phyloP scores from a whole-genome alignment of 2,329 filamentous ascomycete genomes.

The Aplosporella prunicola region DNA sequence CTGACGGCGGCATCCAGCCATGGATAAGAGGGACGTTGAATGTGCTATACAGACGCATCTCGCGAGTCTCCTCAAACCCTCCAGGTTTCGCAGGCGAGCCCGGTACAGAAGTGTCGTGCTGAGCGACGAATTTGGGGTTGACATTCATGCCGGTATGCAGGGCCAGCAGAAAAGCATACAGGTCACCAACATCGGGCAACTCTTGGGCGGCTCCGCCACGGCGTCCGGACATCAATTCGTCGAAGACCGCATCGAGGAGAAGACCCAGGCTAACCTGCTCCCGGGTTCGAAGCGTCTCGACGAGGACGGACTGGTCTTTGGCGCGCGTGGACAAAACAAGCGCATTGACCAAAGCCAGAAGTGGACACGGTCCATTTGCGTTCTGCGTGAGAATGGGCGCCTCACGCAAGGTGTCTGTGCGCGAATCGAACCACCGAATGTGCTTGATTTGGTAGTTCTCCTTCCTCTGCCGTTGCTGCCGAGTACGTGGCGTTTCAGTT shows the following conservation, averaged over 20 bases:
- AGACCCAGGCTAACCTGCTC: conserved; percentile 84
- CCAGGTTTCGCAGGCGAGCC: conserved; percentile 41
- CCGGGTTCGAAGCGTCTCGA: conserved; percentile 65
- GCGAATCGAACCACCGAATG: conserved; percentile 70
- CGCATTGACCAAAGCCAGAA: conserved; percentile 88
- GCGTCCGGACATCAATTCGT: conserved; percentile 77
- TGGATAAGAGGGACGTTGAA: conserved; percentile 86
- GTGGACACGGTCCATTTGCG: conserved; percentile 84
- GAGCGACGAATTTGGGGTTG: conserved; percentile 69
- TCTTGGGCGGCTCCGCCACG: conserved; percentile 53
- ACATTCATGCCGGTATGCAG: conserved; percentile 97
- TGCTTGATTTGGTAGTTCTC: conserved; percentile 94
- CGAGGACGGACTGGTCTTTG: conserved; percentile 57
- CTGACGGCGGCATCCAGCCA: conserved; percentile 72
- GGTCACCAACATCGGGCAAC: conserved; percentile 76
- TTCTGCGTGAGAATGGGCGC: conserved; percentile 90
- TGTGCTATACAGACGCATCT: conserved; percentile 84
- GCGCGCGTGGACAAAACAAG: conserved; percentile 72
- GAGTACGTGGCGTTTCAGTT: conserved; percentile 31
- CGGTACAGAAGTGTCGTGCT: conserved; percentile 16
- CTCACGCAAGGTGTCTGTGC: conserved; percentile 52
- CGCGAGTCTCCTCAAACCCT: conserved; percentile 74
- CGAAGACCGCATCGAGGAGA: conserved; percentile 80
- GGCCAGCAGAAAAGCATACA: conserved; percentile 79
- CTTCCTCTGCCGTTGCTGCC: conserved; percentile 39